Evolutionary conservation across 176 grass and related monocot species (phyloP), one percentile per base, ranked within the genome.

Genomic region (Aegilops longissima): DNA sequence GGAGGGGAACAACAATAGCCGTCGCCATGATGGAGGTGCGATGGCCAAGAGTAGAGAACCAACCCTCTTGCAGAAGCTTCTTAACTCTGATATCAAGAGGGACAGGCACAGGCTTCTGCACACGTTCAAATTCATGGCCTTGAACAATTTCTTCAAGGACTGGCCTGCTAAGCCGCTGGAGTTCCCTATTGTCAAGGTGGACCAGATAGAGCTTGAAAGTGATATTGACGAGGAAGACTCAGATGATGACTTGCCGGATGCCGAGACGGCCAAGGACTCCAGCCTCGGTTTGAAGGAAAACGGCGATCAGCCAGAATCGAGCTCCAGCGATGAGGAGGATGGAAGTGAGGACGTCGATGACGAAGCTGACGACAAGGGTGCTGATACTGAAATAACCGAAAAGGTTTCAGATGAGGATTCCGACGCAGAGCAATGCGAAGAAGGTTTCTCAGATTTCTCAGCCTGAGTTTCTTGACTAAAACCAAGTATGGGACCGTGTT

Each of bases 11-110:
- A 92, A 87, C 49, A 67, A 70, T 56, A 66, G 71, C 51, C 17
- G 5, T 75, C 6, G 9, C 30, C n/a, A 29, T 83, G 59, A 73
- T 70, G 67, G n/a, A 51, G 21, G n/a, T 61, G 21, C 70, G 44
- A 62, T 67, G 62, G 20, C 49, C 33, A 70, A 90, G 31, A 92
- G 75, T 20, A 85, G 89, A 87, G 94, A 96, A 64, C 92, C 92
- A 80, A 91, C 88, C 61, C 92, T 99, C 39, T 70, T 99, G 45
- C 87, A 91, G 86, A 99, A 99, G 87, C 97, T 99, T 89, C 86
- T 94, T 45, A 92, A 51, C 14, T 13, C 92, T 2, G 90, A 98
- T 68, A 90, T 98, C 54, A 98, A 88, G 82, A 90, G 93, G 85
- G 97, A 98, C 76, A 98, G 88, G n/a, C 78, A 76, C 44, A 90